Conservation (phyloP, 106 monocot genomes). For the Agapanthus africanus region DNA sequence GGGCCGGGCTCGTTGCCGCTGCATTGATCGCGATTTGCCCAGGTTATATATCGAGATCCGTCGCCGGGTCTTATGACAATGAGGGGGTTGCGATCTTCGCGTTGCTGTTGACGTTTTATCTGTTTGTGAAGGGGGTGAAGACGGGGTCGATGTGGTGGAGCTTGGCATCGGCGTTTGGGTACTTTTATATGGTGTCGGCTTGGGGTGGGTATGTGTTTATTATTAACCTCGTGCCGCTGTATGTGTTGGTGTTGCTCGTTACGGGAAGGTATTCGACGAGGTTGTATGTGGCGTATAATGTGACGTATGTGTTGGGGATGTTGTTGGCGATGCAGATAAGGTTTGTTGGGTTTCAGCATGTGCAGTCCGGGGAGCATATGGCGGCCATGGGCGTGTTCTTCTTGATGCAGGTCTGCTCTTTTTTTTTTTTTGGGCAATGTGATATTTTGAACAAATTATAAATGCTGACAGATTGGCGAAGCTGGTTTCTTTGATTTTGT, state of each 20-base stretch:
- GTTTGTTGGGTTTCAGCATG: constrained; percentile 80
- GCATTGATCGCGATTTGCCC: constrained; percentile 68
- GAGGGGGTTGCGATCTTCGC: constrained; percentile 80
- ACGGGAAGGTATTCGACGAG: constrained; percentile 79
- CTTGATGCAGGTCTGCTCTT: constrained; percentile 49
- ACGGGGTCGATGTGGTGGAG: constrained; percentile 61
- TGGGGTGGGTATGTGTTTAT: constrained; percentile 86
- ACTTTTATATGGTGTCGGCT: constrained; percentile 84
- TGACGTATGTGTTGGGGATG: constrained; percentile 70
- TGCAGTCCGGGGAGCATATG: constrained; percentile 87
- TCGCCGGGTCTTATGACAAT: constrained; percentile 72
- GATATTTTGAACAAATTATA: no score
- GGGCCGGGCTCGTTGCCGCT: constrained; percentile 62
- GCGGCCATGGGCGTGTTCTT: constrained; percentile 79
- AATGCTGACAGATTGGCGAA: no score
- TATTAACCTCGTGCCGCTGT: constrained; percentile 61
- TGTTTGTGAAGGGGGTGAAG: constrained; percentile 71
- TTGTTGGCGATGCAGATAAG: constrained; percentile 77
- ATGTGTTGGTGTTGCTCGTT: constrained; percentile 64
- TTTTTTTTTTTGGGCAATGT: no score
- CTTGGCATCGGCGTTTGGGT: constrained; percentile 60
- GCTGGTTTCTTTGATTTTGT: no score
- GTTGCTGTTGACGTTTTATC: constrained; percentile 58
- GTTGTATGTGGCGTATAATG: constrained; percentile 66
- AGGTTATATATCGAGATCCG: constrained; percentile 72